Evolutionary conservation across 352 stramenopile genomes (phyloP).

Genomic region (Globisporangium radiosum): DNA sequence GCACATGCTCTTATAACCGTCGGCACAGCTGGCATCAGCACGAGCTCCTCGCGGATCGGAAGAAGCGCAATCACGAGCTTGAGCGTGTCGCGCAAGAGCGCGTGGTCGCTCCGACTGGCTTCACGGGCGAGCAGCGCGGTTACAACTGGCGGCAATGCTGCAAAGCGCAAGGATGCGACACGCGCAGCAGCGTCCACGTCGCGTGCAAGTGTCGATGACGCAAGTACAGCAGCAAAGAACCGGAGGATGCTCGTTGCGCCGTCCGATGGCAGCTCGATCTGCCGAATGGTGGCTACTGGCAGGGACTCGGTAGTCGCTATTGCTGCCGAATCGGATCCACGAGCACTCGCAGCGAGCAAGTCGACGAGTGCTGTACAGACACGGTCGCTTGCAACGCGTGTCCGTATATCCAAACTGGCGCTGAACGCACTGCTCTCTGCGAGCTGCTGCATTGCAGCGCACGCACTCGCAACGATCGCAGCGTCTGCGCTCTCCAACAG

Average conservation of each 20-base stretch:
- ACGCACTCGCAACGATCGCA: slow-evolving; percentile 52
- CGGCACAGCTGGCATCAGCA: slow-evolving; percentile 13
- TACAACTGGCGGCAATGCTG: slow-evolving; percentile 36
- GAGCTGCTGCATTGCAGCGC: slow-evolving; percentile 40
- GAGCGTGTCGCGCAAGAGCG: slow-evolving; percentile 45
- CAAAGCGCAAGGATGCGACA: slow-evolving; percentile 29
- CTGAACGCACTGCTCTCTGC: slow-evolving; percentile 36
- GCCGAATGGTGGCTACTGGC: slow-evolving; percentile 1
- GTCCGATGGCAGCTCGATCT: slow-evolving; percentile 19
- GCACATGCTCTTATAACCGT: slow-evolving; percentile 25
- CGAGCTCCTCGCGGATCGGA: slow-evolving; percentile 28
- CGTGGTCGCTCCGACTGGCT: slow-evolving; percentile 34
- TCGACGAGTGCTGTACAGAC: slow-evolving; percentile 29
- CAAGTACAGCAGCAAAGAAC: slow-evolving; percentile 35
- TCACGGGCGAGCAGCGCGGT: slow-evolving; percentile 33
- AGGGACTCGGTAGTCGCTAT: slow-evolving; percentile 1
- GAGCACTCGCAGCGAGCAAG: slow-evolving; percentile 14
- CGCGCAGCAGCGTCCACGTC: neutral
- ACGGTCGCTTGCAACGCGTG: slow-evolving; percentile 34
- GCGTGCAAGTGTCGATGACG: slow-evolving; percentile 4
- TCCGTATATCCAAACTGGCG: slow-evolving; percentile 23
- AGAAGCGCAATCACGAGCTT: slow-evolving; percentile 49
- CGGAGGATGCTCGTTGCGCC: slow-evolving; percentile 37
- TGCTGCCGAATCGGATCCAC: neutral
- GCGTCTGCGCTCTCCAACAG: slow-evolving; percentile 44